Percentiles rank a stretch among this genome's conserved stretches.
These are phyloP conservation scores for Casuarina glauca DNA, from an alignment of 306 rosid genomes.

Conservation along the genomic window DNA sequence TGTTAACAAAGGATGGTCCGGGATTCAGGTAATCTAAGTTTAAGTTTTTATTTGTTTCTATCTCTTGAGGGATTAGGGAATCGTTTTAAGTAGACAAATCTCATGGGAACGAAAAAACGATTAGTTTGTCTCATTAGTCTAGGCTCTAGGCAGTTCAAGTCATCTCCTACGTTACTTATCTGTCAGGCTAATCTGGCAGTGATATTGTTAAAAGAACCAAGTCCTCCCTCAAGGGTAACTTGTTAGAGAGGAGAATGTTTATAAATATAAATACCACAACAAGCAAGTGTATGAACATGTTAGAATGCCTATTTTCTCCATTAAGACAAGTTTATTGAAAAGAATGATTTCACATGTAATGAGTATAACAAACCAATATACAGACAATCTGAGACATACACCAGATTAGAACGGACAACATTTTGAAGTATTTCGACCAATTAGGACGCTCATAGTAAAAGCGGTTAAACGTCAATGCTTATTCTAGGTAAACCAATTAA, in stretches of 20 bases:
- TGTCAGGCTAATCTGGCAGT: neutral
- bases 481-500: neutral
- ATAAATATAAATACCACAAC: no score
- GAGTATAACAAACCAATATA: no score
- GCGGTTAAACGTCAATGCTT: neutral
- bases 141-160: neutral
- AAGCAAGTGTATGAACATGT: no score
- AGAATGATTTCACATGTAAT: no score
- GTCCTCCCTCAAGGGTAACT: no score
- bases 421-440: neutral
- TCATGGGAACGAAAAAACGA: neutral
- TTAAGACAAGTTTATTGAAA: no score
- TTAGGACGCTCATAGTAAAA: neutral
- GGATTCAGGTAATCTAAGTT: conserved; percentile 54
- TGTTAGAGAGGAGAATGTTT: no score
- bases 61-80: neutral
- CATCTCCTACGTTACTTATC: neutral
- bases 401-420: neutral
- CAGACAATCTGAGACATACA: no score
- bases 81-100: neutral
- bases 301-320: no score
- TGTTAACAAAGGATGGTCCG: conserved; percentile 68
- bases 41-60: neutral
- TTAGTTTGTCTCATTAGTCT: neutral
- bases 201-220: no score